Base-by-base conservation (phyloP, 2,329 filamentous ascomycete species). In the Colletotrichum gigasporum region DNA sequence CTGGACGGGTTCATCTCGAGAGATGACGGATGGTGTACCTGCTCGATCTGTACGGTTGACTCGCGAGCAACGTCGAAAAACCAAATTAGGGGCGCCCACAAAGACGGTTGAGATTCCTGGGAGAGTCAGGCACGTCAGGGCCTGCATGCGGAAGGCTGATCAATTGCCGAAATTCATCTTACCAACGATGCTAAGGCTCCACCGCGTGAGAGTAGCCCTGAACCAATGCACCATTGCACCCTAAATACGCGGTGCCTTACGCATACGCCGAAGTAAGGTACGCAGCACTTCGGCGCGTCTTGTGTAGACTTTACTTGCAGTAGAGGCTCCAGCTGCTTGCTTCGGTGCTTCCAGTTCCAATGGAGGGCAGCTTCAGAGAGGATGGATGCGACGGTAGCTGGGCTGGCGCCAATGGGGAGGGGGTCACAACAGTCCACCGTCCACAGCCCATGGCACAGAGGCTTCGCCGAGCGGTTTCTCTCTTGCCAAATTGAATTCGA, bases 111-210 rank as follows among this genome's bases (percentile, higher is more conserved):
- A 22, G 35, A 37, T 10, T 20, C 8, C n/a, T 34, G 26, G 50
- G 42, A 56, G 41, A 55, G 62, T 35, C 34, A 56, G 51, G 52
- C 41, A 45, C 45, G 41, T 41, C 56, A 62, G 57, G 57, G 51
- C 30, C 44, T 51, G 52, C 44, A 63, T 52, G 58, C 47, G 45
- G 59, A 66, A 54, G 42, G 63, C 53, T 55, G 59, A 50, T 59
- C 47, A 66, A 54, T 64, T 66, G 59, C 59, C 59, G 60, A 50
- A 37, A 58, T 59, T 50, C 52, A 34, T 44, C 55, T 59, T 16
- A 47, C 35, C 51, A 53, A 32, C 48, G 48, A n/a, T 56, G 10
- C 32, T 44, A 47, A 42, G 54, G 14, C 37, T 26, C 45, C 45
- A 37, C 60, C 45, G 45, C 20, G 37, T 22, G 20, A 47, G 22